Conservation (phyloP, 169 alveolate species). For the Ichthyophthirius multifiliis region DNA sequence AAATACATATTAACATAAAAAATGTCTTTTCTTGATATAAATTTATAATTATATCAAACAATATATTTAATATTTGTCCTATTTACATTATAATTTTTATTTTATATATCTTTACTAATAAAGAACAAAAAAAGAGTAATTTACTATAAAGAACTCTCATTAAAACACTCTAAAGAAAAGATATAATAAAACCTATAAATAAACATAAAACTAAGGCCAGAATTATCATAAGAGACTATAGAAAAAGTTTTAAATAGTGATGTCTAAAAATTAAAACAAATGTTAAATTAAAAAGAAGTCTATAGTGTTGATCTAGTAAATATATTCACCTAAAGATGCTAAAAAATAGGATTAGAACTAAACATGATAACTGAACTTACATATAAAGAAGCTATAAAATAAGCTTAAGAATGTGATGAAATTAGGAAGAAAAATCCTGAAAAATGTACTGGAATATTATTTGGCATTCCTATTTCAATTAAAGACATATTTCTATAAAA, state of each 20-base stretch:
- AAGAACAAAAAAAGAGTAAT: no score
- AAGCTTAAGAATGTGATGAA: not conserved
- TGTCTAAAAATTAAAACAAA: not conserved
- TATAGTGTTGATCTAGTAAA: not conserved
- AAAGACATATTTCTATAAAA: not conserved
- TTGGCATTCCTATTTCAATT: conserved; percentile 7
- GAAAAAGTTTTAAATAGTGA: not conserved
- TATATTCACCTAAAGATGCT: not conserved
- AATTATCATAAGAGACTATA: not conserved
- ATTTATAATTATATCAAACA: no score
- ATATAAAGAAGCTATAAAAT: not conserved
- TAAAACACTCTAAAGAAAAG: no score
- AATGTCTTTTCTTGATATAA: no score
- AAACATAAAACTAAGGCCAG: not conserved
- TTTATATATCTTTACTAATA: no score
- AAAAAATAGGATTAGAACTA: not conserved
- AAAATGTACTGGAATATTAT: not conserved
- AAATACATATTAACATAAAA: no score
- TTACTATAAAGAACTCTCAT: no score
- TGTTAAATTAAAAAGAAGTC: not conserved
- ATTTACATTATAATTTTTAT: no score
- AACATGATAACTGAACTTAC: not conserved
- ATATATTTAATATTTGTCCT: no score
- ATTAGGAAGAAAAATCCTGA: not conserved
- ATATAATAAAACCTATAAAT: no score